Evolutionary conservation across 106 monocot species (phyloP).

Genomic region (Iris macrosiphon): DNA sequence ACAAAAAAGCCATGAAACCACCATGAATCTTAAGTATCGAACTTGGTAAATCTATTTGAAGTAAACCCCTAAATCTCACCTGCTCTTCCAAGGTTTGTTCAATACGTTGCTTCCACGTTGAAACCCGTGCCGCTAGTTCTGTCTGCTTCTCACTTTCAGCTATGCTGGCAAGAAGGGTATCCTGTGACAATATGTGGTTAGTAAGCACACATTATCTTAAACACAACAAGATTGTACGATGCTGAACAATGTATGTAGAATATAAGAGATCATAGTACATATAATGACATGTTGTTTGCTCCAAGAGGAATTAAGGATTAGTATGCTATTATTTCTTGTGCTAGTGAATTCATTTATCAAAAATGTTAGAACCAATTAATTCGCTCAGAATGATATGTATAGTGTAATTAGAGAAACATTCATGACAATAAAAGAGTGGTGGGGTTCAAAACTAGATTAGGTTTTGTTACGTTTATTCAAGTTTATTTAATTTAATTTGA

Average conservation of each 20-base stretch:
- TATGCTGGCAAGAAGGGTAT: constrained; percentile 85
- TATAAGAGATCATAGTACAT: background rate
- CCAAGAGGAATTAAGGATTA: background rate
- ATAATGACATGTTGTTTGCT: background rate
- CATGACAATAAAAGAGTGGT: no score
- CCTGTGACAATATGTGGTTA: constrained; percentile 27
- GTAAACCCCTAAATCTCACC: constrained; percentile 23
- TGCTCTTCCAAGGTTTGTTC: constrained; percentile 70
- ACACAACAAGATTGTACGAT: background rate
- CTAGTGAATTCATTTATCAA: background rate
- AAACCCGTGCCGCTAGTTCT: constrained; percentile 72
- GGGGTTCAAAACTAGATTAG: no score
- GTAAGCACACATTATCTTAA: background rate
- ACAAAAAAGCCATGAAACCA: no score
- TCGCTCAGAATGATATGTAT: no score
- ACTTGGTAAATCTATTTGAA: no score
- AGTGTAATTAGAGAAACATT: no score
- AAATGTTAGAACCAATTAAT: background rate
- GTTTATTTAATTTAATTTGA: no score
- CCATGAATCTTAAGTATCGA: no score
- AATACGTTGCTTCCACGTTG: constrained; percentile 84
- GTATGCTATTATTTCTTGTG: no score
- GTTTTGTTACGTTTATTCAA: no score
- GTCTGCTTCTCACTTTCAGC: constrained; percentile 83
- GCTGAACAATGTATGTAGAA: background rate